These are phyloP conservation scores for Zygosaccharomyces sapae DNA, from an alignment of 1,139 yeast genomes.

Conservation along the genomic window DNA sequence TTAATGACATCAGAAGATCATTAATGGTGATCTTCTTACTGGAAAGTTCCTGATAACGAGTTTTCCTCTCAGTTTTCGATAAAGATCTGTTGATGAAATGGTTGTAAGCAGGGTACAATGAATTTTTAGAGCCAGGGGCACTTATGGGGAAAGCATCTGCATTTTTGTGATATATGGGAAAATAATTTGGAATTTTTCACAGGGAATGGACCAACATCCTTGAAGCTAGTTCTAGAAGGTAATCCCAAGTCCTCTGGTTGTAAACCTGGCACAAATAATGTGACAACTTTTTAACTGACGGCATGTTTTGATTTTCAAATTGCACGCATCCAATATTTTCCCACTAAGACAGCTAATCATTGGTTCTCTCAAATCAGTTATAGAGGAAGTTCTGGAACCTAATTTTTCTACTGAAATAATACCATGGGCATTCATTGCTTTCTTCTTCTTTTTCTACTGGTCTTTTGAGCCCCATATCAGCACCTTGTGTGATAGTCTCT, in stretches of 20 bases:
- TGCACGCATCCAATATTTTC: neutral
- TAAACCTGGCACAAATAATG: slow-evolving; percentile 67
- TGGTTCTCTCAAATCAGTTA: slow-evolving; percentile 4
- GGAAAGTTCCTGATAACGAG: slow-evolving; percentile 37
- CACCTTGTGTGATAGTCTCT: neutral
- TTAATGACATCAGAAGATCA: slow-evolving; percentile 50
- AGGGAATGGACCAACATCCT: slow-evolving; percentile 36
- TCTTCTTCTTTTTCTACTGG: neutral
- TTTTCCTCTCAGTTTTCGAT: slow-evolving; percentile 51
- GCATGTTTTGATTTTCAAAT: slow-evolving; percentile 1
- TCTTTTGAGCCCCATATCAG: neutral
- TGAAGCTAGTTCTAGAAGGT: slow-evolving; percentile 14
- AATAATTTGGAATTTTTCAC: slow-evolving; percentile 36
- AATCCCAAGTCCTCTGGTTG: slow-evolving; percentile 43
- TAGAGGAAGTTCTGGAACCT: neutral
- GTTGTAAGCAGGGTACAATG: slow-evolving; percentile 51
- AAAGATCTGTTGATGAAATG: slow-evolving; percentile 55
- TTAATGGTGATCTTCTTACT: slow-evolving; percentile 45
- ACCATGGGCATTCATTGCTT: neutral
- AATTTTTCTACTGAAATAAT: slow-evolving; percentile 1
- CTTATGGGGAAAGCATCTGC: slow-evolving; percentile 27
- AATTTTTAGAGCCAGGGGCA: slow-evolving; percentile 61
- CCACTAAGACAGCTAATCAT: neutral
- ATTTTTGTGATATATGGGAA: slow-evolving; percentile 35
- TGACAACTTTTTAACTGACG: slow-evolving; percentile 47